Evolutionary conservation across 208 protist species (phyloP).

Genomic region (Endotrypanum monterogeii): DNA sequence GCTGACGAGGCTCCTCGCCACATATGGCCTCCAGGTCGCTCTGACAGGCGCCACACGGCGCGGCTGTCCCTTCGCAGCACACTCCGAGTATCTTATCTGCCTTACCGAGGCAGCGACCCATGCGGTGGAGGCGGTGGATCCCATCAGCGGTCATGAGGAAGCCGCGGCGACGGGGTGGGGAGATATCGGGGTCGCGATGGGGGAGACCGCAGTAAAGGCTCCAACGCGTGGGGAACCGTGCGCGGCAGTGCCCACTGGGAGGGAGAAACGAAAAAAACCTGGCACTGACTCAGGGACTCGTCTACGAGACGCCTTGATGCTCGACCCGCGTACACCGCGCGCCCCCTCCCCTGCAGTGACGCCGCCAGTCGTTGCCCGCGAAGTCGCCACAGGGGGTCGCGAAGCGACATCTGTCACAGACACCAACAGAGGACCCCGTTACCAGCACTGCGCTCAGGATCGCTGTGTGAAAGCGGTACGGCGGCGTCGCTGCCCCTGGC

Average conservation of each 20-base stretch:
- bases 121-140: conserved; percentile 28
- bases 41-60: conserved; percentile 45
- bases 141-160: background rate
- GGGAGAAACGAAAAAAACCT: background rate
- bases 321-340: background rate
- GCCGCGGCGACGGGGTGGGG: background rate
- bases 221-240: background rate
- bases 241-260: background rate
- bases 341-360: background rate
- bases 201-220: background rate
- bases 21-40: conserved; percentile 50
- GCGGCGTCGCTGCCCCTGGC: conserved; percentile 7
- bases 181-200: background rate
- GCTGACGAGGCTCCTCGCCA: conserved; percentile 35
- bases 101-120: conserved; percentile 31
- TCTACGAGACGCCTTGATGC: conserved; percentile 1
- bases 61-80: conserved; percentile 44
- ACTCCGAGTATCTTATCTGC: conserved; percentile 43
- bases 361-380: background rate
- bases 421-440: background rate
- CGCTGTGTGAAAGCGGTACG: background rate
- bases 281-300: background rate
- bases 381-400: background rate
- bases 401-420: background rate
- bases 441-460: background rate